Conservation (phyloP, 2,329 filamentous ascomycete species). For the Zopfia rhizophila region DNA sequence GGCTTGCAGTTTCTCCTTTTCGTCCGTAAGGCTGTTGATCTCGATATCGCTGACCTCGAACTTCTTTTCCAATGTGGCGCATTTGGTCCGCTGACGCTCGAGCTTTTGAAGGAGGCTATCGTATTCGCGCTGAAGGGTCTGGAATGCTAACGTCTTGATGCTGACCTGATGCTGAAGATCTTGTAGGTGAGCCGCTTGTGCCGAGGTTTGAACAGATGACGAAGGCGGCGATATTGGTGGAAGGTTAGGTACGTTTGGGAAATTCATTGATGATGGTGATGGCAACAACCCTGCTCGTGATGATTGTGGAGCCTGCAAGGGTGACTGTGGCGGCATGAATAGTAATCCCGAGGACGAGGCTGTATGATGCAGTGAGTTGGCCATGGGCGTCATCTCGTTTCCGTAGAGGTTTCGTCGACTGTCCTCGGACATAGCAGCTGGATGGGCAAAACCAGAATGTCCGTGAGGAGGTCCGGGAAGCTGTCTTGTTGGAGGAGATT, state of each 20-base stretch:
- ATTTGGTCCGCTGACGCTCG: conserved; percentile 61
- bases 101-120: conserved; percentile 63
- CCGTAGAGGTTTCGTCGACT: conserved; percentile 30
- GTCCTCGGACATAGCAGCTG: conserved; percentile 26
- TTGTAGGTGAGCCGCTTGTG: conserved; percentile 55
- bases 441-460: conserved; percentile 23
- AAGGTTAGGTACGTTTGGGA: conserved; percentile 29
- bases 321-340: conserved; percentile 40
- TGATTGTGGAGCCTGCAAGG: conserved; percentile 37
- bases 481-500: conserved; percentile 30
- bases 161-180: conserved; percentile 66
- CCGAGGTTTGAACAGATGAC: conserved; percentile 35
- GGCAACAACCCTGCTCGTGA: conserved; percentile 36
- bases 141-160: conserved; percentile 63
- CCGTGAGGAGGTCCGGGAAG: conserved; percentile 23
- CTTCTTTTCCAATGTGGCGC: conserved; percentile 60
- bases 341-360: conserved; percentile 59
- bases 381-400: conserved; percentile 24
- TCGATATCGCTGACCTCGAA: conserved; percentile 49
- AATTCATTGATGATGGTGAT: conserved; percentile 44
- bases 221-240: conserved; percentile 39
- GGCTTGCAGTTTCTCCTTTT: conserved; percentile 60
- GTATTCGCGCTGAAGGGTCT: conserved; percentile 66
- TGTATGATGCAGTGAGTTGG: conserved; percentile 33
- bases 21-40: conserved; percentile 62